Conservation (phyloP, 345 rosid species). For the Ceriops tagal region DNA sequence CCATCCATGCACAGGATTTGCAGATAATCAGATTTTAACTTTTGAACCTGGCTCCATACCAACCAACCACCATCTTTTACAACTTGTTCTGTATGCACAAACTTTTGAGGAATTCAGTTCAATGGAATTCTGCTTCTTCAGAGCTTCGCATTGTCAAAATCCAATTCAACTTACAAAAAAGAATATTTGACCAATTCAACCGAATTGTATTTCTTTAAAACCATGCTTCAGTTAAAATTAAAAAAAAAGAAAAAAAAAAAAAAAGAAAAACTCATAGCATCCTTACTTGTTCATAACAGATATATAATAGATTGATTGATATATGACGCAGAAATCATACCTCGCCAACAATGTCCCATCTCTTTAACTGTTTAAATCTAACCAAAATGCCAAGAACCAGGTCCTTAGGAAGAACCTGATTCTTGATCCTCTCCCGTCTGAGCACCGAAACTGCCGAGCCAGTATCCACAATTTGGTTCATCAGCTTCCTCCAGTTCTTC, state of each 20-base stretch:
- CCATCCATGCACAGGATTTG: too few species aligned
- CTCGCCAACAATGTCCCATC: constrained; percentile 85
- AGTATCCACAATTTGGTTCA: constrained; percentile 66
- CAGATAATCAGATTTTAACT: too few species aligned
- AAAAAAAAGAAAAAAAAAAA: background rate
- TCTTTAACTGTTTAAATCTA: constrained; percentile 87
- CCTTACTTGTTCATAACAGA: background rate
- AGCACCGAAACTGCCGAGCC: constrained; percentile 71
- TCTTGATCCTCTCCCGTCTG: constrained; percentile 37
- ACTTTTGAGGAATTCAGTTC: too few species aligned
- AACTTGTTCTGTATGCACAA: too few species aligned
- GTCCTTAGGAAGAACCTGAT: constrained; percentile 58
- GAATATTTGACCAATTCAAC: too few species aligned
- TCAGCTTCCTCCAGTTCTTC: constrained; percentile 78
- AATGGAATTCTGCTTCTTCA: too few species aligned
- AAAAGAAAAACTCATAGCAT: background rate
- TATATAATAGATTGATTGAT: background rate
- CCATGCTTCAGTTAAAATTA: background rate
- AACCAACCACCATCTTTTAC: too few species aligned
- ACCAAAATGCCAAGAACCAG: constrained; percentile 80
- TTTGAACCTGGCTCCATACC: too few species aligned
- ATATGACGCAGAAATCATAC: constrained; percentile 36
- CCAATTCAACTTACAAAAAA: too few species aligned
- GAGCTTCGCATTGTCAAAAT: too few species aligned
- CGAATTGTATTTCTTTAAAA: background rate